Percentiles rank a stretch among this genome's conserved stretches.
Conservation (phyloP, 495 filamentous ascomycete species). For the Rhypophila decipiens region DNA sequence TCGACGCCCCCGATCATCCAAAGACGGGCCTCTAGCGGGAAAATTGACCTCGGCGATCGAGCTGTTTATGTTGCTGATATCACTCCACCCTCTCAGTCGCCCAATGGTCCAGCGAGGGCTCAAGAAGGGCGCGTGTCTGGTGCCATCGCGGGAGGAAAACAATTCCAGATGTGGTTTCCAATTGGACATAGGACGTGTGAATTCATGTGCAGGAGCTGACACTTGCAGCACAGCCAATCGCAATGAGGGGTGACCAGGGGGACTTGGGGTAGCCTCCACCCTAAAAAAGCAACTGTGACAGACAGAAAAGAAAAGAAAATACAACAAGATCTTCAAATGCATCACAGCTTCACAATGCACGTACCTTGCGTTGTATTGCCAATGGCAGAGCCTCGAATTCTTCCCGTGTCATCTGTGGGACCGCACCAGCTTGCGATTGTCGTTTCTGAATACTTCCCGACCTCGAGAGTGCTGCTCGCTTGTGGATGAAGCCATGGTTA, state of each 20-base stretch:
- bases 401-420: conserved; percentile 29
- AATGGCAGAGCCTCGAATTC: conserved; percentile 49
- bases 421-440: conserved; percentile 13
- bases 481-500: conserved; percentile 13
- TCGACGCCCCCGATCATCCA: not conserved
- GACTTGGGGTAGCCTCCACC: conserved; percentile 1
- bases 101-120: conserved; percentile 7
- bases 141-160: conserved; percentile 9
- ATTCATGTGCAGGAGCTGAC: conserved; percentile 19
- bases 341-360: conserved; percentile 17
- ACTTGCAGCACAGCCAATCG: conserved; percentile 21
- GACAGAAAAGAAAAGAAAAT: conserved; percentile 3
- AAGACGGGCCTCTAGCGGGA: too few relatives aligned
- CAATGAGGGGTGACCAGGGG: conserved; percentile 1
- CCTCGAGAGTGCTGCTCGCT: conserved; percentile 16
- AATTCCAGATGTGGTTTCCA: conserved; percentile 3
- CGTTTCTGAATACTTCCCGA: conserved; percentile 18
- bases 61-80: not conserved
- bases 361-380: conserved; percentile 51
- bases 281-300: not conserved
- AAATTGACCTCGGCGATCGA: too few relatives aligned
- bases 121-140: not conserved
- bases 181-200: conserved; percentile 22
- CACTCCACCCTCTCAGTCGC: conserved; percentile 1
- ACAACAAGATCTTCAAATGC: conserved; percentile 11